These are phyloP conservation scores for Leccinum boreale DNA, from an alignment of 768 basidiomycete genomes.

Conservation along the genomic window DNA sequence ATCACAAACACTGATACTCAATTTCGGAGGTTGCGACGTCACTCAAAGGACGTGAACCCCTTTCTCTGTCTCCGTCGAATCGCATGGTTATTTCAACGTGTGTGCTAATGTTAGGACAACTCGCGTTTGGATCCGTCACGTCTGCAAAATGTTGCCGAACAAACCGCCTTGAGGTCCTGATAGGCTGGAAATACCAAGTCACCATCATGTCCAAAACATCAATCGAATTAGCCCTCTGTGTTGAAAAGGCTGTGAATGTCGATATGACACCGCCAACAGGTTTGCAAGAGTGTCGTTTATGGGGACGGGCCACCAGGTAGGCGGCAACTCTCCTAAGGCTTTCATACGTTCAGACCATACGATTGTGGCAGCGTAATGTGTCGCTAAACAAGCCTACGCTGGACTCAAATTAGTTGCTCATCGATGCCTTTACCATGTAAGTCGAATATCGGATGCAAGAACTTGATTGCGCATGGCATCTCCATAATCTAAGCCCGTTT, in stretches of 20 bases:
- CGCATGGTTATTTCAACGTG: neutral
- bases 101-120: neutral
- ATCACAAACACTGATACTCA: neutral
- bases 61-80: neutral
- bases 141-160: neutral
- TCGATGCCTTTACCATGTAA: neutral
- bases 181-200: neutral
- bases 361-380: neutral
- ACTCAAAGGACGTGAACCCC: neutral
- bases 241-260: slow-evolving; percentile 25
- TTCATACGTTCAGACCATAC: neutral
- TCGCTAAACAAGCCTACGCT: neutral
- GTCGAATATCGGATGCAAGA: neutral
- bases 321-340: neutral
- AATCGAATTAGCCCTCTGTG: neutral
- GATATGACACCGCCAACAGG: slow-evolving; percentile 32
- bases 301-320: slow-evolving; percentile 28
- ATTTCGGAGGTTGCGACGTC: neutral
- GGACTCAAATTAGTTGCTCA: neutral
- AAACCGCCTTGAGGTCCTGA: neutral
- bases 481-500: neutral
- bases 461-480: neutral
- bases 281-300: slow-evolving; percentile 22
- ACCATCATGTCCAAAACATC: neutral
- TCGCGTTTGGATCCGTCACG: neutral